Evolutionary conservation across 2,329 filamentous ascomycete genomes (phyloP).

Genomic region (Podosphaera fusca): DNA sequence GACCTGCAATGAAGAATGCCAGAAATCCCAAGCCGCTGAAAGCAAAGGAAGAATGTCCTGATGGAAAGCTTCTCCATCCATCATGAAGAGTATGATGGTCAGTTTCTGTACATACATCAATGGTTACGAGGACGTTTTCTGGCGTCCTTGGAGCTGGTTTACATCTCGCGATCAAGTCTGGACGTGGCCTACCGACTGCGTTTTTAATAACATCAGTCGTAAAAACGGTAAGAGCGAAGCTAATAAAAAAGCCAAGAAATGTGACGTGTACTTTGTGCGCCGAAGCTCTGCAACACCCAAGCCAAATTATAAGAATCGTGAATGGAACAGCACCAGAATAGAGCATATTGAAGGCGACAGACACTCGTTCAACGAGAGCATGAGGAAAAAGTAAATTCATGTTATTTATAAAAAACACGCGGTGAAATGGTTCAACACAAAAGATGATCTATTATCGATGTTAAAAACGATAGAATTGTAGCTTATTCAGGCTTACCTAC

Average conservation of each 20-base stretch:
- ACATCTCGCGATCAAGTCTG: conserved; percentile 75
- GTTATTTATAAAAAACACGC: conserved; percentile 80
- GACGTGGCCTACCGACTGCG: conserved; percentile 44
- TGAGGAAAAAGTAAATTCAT: conserved; percentile 68
- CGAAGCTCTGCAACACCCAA: conserved; percentile 34
- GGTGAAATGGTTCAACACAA: conserved; percentile 67
- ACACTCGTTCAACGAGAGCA: conserved; percentile 61
- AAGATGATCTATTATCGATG: conserved; percentile 30
- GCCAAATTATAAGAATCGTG: conserved; percentile 39
- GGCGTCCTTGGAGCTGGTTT: conserved; percentile 34
- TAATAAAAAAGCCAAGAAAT: conserved; percentile 54
- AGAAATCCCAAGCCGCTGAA: conserved; percentile 62
- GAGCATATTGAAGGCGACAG: conserved; percentile 37
- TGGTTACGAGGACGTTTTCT: conserved; percentile 30
- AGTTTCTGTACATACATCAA: conserved; percentile 50
- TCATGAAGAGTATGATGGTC: conserved; percentile 50
- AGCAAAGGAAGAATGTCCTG: conserved; percentile 56
- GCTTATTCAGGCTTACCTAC: no score
- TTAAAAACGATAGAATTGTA: not conserved
- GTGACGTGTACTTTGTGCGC: conserved; percentile 69
- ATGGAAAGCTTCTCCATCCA: conserved; percentile 66
- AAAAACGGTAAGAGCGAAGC: conserved; percentile 51
- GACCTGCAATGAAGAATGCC: conserved; percentile 44
- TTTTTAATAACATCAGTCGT: conserved; percentile 84
- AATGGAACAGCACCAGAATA: conserved; percentile 58